Conservation (phyloP, 306 rosid genomes). For the Vachellia pachyceras region DNA sequence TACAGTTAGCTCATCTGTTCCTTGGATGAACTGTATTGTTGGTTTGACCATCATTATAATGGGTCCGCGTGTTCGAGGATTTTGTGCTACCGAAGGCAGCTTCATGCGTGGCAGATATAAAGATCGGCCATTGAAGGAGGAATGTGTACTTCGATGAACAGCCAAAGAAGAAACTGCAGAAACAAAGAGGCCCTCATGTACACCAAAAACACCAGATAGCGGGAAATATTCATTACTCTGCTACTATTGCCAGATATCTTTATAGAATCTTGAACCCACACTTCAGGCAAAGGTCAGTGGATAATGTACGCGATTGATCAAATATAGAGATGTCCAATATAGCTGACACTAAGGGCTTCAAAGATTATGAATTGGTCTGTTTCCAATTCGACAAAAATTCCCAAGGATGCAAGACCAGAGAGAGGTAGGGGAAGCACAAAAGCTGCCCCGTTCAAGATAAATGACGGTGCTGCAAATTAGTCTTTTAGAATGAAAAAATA, state of each 20-base stretch:
- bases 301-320: conserved; percentile 18
- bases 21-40: conserved; percentile 92
- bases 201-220: neutral
- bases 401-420: too few species aligned
- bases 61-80: conserved; percentile 22
- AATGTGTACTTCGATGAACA: conserved; percentile 53
- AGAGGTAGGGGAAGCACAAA: neutral
- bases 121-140: conserved; percentile 72
- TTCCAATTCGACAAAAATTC: neutral
- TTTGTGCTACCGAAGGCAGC: conserved; percentile 42
- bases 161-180: conserved; percentile 53
- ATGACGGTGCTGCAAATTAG: neutral
- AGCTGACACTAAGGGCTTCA: conserved; percentile 16
- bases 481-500: too few species aligned
- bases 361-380: neutral
- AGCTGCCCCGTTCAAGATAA: neutral
- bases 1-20: conserved; percentile 91
- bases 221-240: conserved; percentile 4
- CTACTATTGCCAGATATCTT: conserved; percentile 3
- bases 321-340: neutral
- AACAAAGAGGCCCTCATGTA: conserved; percentile 24
- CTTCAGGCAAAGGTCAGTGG: conserved; percentile 1
- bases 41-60: conserved; percentile 70
- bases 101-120: conserved; percentile 48
- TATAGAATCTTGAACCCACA: neutral